Conservation (phyloP, 495 filamentous ascomycete species). For the Neurospora intermedia region DNA sequence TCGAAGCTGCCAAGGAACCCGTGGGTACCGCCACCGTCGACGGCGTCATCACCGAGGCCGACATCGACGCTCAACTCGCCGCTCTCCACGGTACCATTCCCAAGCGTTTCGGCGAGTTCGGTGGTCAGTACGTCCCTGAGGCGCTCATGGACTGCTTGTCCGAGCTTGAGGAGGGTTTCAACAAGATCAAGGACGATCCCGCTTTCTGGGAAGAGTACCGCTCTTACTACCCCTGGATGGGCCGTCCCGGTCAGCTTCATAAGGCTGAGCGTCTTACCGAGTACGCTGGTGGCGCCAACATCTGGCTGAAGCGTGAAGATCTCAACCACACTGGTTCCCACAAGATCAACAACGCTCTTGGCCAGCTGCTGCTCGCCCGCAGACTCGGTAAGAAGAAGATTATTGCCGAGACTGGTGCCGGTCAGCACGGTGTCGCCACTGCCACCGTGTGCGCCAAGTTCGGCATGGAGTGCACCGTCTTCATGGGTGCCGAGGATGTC, state of each 20-base stretch:
- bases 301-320: constrained; percentile 94
- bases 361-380: constrained; percentile 74
- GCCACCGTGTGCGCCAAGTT: constrained; percentile 96
- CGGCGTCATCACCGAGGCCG: constrained; percentile 25
- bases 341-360: constrained; percentile 96
- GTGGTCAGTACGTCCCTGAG: constrained; percentile 98
- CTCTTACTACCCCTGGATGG: constrained; percentile 97
- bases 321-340: constrained; percentile 80
- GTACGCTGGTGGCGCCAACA: constrained; percentile 78
- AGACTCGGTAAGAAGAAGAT: constrained; percentile 84
- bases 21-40: constrained; percentile 47
- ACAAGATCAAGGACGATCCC: constrained; percentile 71
- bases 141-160: constrained; percentile 93
- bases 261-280: constrained; percentile 79
- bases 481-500: constrained; percentile 94
- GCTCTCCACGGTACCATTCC: constrained; percentile 50
- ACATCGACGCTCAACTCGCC: constrained; percentile 34
- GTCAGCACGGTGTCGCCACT: constrained; percentile 91
- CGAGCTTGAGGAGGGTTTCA: constrained; percentile 87
- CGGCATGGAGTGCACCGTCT: constrained; percentile 89
- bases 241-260: constrained; percentile 84
- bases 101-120: constrained; percentile 89
- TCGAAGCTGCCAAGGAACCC: constrained; percentile 42
- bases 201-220: constrained; percentile 96
- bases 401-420: constrained; percentile 93